phyloP scores from a whole-genome alignment of 2,329 filamentous ascomycete genomes.

The Bipolaris sorokiniana region DNA sequence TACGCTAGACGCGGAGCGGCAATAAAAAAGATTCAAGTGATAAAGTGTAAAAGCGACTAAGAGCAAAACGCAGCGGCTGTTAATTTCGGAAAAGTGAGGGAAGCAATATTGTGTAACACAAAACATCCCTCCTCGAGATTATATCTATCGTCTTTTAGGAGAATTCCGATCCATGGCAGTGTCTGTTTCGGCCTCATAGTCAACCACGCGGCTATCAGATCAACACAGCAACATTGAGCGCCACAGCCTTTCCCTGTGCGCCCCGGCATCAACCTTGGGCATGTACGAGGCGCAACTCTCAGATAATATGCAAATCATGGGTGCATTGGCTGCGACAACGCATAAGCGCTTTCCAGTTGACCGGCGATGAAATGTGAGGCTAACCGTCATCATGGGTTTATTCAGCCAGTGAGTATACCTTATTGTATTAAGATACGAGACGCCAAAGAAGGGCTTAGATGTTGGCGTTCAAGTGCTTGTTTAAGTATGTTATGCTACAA shows the following conservation, averaged over 20 bases:
- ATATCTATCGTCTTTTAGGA: background rate
- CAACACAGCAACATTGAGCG: background rate
- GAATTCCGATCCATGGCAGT: background rate
- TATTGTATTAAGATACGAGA: background rate
- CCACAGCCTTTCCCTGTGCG: background rate
- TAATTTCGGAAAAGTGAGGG: too few relatives aligned
- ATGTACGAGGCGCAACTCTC: background rate
- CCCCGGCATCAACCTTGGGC: background rate
- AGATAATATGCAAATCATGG: too few relatives aligned
- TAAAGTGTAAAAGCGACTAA: too few relatives aligned
- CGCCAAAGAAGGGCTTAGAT: background rate
- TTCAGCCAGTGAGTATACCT: background rate
- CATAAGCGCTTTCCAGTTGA: background rate
- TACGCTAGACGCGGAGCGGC: too few relatives aligned
- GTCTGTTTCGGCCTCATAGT: background rate
- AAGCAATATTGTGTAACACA: too few relatives aligned
- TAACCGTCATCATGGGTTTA: background rate
- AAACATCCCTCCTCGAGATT: background rate
- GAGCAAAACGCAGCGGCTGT: background rate
- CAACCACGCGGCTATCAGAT: conserved; percentile 5
- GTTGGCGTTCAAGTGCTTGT: background rate
- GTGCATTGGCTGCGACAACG: background rate
- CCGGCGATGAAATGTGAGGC: background rate
- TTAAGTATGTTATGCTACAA: too few relatives aligned
- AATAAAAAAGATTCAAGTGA: too few relatives aligned